These are phyloP conservation scores for Termitomyces sp. DNA, from an alignment of 768 basidiomycete genomes.

Conservation along the genomic window DNA sequence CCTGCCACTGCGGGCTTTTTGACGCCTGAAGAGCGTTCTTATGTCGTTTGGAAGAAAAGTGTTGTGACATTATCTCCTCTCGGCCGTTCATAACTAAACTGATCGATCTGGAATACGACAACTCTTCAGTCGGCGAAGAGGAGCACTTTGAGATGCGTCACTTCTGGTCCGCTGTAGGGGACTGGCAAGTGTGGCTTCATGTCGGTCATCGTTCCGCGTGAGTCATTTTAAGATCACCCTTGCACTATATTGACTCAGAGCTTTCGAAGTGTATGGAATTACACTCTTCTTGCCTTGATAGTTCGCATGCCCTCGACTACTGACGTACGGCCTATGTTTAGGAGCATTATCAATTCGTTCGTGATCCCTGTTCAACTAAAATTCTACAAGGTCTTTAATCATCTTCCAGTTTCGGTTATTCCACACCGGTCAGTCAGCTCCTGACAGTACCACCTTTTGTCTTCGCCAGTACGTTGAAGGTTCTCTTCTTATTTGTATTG, in stretches of 20 bases:
- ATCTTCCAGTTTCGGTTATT: constrained; percentile 51
- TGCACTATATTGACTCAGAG: background rate
- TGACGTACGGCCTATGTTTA: constrained; percentile 15
- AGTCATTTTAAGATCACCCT: constrained; percentile 19
- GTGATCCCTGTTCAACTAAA: constrained; percentile 2
- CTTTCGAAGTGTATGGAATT: constrained; percentile 53
- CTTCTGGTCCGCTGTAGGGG: constrained; percentile 43
- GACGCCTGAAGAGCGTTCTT: constrained; percentile 53
- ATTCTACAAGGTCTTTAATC: background rate
- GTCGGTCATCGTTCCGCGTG: constrained; percentile 53
- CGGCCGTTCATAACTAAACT: background rate
- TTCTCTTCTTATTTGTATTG: background rate
- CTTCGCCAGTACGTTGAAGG: constrained; percentile 44
- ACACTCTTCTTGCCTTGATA: constrained; percentile 54
- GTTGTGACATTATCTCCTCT: constrained; percentile 7
- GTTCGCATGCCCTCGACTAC: background rate
- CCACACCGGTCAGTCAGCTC: constrained; percentile 51
- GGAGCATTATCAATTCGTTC: constrained; percentile 55
- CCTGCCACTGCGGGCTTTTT: constrained; percentile 54
- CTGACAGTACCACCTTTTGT: constrained; percentile 67
- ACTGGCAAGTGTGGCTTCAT: constrained; percentile 68
- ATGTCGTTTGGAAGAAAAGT: constrained; percentile 53
- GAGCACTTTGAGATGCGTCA: constrained; percentile 53
- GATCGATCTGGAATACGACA: constrained; percentile 39
- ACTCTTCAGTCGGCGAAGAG: constrained; percentile 53